These are phyloP conservation scores for Nevesoporus exiguus DNA, from an alignment of 768 basidiomycete species.

Conservation along the genomic window DNA sequence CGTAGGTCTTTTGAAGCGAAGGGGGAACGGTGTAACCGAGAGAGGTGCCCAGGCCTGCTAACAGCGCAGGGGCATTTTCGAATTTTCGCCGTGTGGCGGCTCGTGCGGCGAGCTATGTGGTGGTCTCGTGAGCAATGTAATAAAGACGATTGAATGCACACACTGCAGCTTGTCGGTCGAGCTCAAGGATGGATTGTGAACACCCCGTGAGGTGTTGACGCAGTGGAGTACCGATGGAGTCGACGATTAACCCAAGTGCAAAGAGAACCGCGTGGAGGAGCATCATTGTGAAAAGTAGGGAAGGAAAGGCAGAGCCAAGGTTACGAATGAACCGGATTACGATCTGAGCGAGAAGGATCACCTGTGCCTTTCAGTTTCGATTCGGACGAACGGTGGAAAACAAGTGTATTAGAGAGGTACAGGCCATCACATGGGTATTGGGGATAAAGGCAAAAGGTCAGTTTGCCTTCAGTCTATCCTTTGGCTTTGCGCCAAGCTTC, in stretches of 20 bases:
- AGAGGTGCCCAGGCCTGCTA: conserved; percentile 6
- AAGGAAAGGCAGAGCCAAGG: too few species aligned
- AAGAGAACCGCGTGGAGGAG: conserved; percentile 1
- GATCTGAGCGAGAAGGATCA: conserved; percentile 1
- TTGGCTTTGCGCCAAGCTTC: conserved; percentile 30
- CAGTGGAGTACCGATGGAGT: conserved; percentile 13
- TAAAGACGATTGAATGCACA: neutral
- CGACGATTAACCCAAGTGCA: conserved; percentile 2
- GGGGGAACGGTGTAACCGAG: conserved; percentile 10
- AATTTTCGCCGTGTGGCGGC: conserved; percentile 16
- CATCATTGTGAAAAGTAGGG: conserved; percentile 7
- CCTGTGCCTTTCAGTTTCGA: neutral
- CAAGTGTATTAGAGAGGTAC: conserved; percentile 22
- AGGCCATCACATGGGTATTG: neutral
- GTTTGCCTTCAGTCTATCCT: conserved; percentile 24
- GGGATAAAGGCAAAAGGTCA: neutral
- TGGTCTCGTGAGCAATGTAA: neutral
- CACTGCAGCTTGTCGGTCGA: conserved; percentile 10
- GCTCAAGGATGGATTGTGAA: neutral
- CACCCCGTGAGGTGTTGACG: neutral
- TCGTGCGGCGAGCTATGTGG: conserved; percentile 14
- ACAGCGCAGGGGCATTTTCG: conserved; percentile 13
- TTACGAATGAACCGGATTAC: conserved; percentile 13
- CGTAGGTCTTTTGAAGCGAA: conserved; percentile 11
- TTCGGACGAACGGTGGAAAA: conserved; percentile 3